Evolutionary conservation across 805 yeast species (phyloP), one percentile per base, ranked within the genome.

Genomic region (Suhomyces tanzawaensis): DNA sequence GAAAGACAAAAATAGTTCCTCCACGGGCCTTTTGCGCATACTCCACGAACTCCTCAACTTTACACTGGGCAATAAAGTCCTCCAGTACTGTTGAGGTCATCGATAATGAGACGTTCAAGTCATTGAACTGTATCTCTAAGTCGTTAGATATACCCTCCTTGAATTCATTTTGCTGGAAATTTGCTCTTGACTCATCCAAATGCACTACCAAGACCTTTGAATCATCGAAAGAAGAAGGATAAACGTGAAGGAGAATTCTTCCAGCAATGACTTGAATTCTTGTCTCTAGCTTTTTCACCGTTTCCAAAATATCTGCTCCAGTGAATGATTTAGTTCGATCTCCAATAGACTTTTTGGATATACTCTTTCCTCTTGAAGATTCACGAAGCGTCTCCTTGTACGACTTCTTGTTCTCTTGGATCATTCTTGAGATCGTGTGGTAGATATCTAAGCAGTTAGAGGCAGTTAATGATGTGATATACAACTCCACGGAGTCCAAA

Each of bases 191-290:
- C 28, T 75, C 71, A 29, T 79, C 82, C 22, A 83, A 61, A 36
- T 70, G 72, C 3, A 83, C 60, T 3, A 80, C 81, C 46, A 91
- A 64, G 0, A 85, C 95, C 47, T 83, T 87, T 1, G 82, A 60
- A 51, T 93, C 97, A 30, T 77, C 68, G 42, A 91, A 72, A 7
- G 93, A 79, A 27, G 88, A 82, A 1, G 99, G 98, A 52, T 84
- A 90, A 0, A 89, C 73, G 37, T 83, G 88, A 1, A 82, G 44
- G 34, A 78, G 62, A 13, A 85, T 54, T 4, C 61, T 61, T 1
- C 81, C 82, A 15, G 88, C 58, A 22, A 69, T 62, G 1, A 87
- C 81, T 38, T 79, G 79, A 27, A 90, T 63, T 35, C 77, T 80
- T 0, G 96, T 84, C 47, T 81, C 79, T 25, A 91, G 61, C 40